Evolutionary conservation across 2,329 filamentous ascomycete genomes (phyloP), one percentile per base, ranked within the genome.

Genomic region (Teratosphaeria epicoccoides): DNA sequence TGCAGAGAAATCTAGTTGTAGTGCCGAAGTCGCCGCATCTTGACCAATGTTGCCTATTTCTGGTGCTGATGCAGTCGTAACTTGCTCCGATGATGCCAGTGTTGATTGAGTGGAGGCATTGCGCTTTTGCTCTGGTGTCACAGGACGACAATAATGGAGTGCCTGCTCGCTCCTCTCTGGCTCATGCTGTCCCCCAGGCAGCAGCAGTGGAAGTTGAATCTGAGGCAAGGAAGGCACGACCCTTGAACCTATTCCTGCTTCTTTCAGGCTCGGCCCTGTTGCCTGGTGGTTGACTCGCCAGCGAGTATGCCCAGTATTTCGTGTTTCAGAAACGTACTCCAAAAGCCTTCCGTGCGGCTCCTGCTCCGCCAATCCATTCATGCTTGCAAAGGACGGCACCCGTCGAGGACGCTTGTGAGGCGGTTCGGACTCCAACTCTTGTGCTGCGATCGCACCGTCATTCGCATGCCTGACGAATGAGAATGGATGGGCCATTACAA

Each of bases 121-220:
- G 67, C 65, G 54, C 49, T 68, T 66, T 56, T 72, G 73, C 62
- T 80, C 85, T 46, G 80, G 78, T 24, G 76, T 70, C 26, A 81
- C 79, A 5, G 80, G 77, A 46, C 83, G 74, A 43, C 82, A 75
- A 44, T 86, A 82, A 53, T 84, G 75, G 50, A 95, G 75, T 62
- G 82, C 84, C 60, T 86, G 81, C 59, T n/a, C n/a, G n/a, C 88
- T 79, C 56, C 80, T 78, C 69, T 95, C 90, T 24, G 88, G 91
- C 65, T 86, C 80, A 67, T 91, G 88, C 61, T 89, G 81, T 68
- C 83, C 85, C 70, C 94, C 89, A 0, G 88, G 94, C 61, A 84
- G 81, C 4, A 83, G 75, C n/a, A 40, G 2, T 2, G 33, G 33
- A 40, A 20, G 14, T 17, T 17, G n/a, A 14, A 17, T n/a, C 47